Base-by-base conservation (phyloP, 2,329 filamentous ascomycete species). In the Xylaria sp. region DNA sequence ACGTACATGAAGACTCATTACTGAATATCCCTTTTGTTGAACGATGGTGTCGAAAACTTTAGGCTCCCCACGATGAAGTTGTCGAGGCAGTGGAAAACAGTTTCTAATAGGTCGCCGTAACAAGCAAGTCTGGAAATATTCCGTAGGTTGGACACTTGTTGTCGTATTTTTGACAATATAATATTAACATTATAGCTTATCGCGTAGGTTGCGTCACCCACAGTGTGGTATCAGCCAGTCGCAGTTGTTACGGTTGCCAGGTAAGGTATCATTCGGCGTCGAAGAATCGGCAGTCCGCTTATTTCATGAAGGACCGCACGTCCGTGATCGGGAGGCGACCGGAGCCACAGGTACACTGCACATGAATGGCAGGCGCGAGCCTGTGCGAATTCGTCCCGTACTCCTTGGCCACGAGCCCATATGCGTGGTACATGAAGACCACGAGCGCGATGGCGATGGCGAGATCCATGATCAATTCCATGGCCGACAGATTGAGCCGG, bases 1-100 rank as follows among this genome's bases (percentile, higher is more conserved):
- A 65, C 46, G 54, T 67, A 62, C 48, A 71, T 64, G 59, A 68
- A 70, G 64, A 63, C 59, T 60, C 38, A 59, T n/a, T 60, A 68
- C 67, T 65, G 63, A 77, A 59, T 53, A 40, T 56, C 17, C 17
- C 9, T 20, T 9, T 31, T 42, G 36, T 38, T 15, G 4, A 26
- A 6, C 17, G 1, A 6, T 38, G n/a, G 15, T 23, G 36, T 23
- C 5, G n/a, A 38, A n/a, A 11, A 28, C 28, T 23, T 3, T 3
- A n/a, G 13, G 2, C 44, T 23, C 23, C 5, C 20, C 46, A 49
- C 20, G 6, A 28, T 28, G 28, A 10, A 23, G 10, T 9, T 6
- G 20, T 13, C 20, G 23, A 49, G 11, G 46, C 23, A 28, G 46
- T 26, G 46, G 4, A 20, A 7, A n/a, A 6, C 9, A 48, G 7